Base-by-base conservation (phyloP, 2,329 filamentous ascomycete genomes). In the Blastomyces gilchristii region DNA sequence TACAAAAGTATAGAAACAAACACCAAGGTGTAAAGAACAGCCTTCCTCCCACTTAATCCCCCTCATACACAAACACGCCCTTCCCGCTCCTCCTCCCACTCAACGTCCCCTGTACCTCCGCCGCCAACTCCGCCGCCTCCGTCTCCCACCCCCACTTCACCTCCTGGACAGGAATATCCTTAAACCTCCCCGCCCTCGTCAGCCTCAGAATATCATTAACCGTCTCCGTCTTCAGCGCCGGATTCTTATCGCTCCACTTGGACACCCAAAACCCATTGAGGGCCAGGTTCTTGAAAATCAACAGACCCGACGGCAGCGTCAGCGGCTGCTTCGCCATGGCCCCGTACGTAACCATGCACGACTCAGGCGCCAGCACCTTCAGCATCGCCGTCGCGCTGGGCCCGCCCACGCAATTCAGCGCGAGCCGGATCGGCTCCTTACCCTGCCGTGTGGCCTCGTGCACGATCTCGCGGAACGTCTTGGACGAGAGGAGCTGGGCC, bases 241-340 rank as follows among this genome's bases (percentile, higher is more conserved):
- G 83, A 69, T 97, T 82, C 66, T 82, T 78, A 72, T 92, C 87
- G 58, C 89, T 90, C 93, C 94, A 97, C 65, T 83, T 85, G 72
- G 89, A 94, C 31, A 97, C 86, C 94, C 94, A 99, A 76, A 97
- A 99, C 4, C 94, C 95, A 65, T 90, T 83, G 71, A 97, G 96
- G 60, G 85, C 82, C 61, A 97, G 82, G 69, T 97, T 86, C 76
- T 93, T 94, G 80, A 99, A 99, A 69, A 99, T 99, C 64, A 97
- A 80, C 68, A 95, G 80, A 0, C 89, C 89, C 0, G 92, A 89
- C 0, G 93, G 91, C 65, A 97, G 77, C 7, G 83, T 81, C 34
- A 97, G 83, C 0, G 93, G 92, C 78, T 96, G 87, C 73, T 89
- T 89, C 43, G 89, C 86, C 94, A 99, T 99, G 60, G 90, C 93